Conservation (phyloP, 495 filamentous ascomycete genomes). For the Neurospora sublineolata region DNA sequence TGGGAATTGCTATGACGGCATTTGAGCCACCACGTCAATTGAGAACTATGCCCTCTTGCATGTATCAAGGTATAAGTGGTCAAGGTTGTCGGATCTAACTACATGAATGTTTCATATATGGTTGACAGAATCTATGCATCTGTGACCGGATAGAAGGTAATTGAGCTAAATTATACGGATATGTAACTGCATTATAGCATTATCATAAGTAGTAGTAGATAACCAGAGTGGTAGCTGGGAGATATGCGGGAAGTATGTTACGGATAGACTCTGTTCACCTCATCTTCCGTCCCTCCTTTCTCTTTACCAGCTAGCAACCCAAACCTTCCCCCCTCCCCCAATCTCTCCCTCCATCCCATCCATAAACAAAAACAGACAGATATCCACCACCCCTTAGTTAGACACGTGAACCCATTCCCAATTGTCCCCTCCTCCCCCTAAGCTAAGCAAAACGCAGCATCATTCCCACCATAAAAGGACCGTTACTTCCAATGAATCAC, state of each 20-base stretch:
- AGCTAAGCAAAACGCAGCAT: background rate
- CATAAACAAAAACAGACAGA: background rate
- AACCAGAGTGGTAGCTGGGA: background rate
- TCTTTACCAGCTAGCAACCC: background rate
- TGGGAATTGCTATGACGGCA: too few relatives aligned
- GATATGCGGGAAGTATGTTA: background rate
- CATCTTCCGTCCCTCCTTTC: background rate
- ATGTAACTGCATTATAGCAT: background rate
- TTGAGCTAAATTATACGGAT: background rate
- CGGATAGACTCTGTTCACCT: background rate
- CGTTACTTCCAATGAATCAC: background rate
- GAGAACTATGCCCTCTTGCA: too few relatives aligned
- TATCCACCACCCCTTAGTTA: background rate
- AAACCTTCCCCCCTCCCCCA: background rate
- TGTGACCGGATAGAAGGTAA: background rate
- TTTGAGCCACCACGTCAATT: too few relatives aligned
- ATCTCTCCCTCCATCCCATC: background rate
- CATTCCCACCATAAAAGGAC: background rate
- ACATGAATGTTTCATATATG: background rate
- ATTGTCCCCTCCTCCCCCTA: background rate
- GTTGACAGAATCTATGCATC: background rate
- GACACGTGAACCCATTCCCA: background rate
- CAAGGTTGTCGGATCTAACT: too few relatives aligned
- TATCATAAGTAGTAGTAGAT: background rate
- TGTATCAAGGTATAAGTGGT: too few relatives aligned